A percentile compares a stretch with the other conserved stretches of the same genome.
Evolutionary conservation across 805 yeast genomes (phyloP).

Genomic region (Yamadazyma sp.): DNA sequence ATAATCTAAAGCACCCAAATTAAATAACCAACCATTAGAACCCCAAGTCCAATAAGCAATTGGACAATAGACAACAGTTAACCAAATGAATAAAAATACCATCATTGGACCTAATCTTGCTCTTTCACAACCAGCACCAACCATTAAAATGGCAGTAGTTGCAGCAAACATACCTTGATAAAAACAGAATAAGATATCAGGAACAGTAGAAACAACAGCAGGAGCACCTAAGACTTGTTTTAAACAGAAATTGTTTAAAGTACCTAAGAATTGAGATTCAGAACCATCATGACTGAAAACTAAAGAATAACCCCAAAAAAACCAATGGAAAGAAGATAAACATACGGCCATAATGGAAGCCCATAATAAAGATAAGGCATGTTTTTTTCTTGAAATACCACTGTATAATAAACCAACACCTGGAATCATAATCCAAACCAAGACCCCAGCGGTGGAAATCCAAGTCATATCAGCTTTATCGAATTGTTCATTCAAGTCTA

Average conservation of each 20-base stretch:
- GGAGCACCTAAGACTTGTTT: constrained; percentile 82
- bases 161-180: constrained; percentile 98
- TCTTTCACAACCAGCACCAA: constrained; percentile 98
- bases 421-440: constrained; percentile 96
- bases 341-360: constrained; percentile 88
- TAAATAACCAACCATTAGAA: constrained; percentile 82
- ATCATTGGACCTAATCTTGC: constrained; percentile 96
- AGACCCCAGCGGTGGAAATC: constrained; percentile 71
- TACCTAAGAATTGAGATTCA: constrained; percentile 69
- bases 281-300: constrained; percentile 70
- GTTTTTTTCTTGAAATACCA: constrained; percentile 91
- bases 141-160: constrained; percentile 88
- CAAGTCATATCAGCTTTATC: constrained; percentile 80
- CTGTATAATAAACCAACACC: constrained; percentile 93
- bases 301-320: constrained; percentile 95
- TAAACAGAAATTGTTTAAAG: constrained; percentile 75
- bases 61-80: constrained; percentile 94
- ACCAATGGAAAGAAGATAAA: constrained; percentile 90
- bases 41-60: constrained; percentile 99
- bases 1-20: constrained; percentile 85
- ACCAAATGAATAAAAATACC: constrained; percentile 91
- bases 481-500: constrained; percentile 68
- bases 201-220: constrained; percentile 62
- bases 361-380: constrained; percentile 92
- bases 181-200: constrained; percentile 85